Percentiles rank a stretch among this genome's conserved stretches.
phyloP scores from a whole-genome alignment of 2,329 filamentous ascomycete genomes.

The Fusarium pseudograminearum region DNA sequence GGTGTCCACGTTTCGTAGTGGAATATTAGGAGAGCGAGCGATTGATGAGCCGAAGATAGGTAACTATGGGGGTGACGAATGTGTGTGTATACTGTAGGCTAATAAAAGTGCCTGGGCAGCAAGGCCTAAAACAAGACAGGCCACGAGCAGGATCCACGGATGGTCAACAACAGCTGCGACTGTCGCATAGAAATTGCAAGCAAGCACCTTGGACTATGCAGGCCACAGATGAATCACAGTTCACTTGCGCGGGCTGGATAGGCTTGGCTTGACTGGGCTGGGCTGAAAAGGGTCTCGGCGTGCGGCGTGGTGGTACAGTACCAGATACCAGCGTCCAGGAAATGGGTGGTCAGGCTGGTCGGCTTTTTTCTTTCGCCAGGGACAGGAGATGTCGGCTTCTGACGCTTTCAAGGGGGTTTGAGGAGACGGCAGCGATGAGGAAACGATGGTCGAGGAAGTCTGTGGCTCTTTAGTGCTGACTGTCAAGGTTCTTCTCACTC shows the following conservation, averaged over 20 bases:
- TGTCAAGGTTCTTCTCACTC: slow-evolving; percentile 41
- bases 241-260: slow-evolving; percentile 27
- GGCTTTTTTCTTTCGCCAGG: slow-evolving; percentile 32
- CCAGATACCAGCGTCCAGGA: slow-evolving; percentile 23
- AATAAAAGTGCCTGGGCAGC: slow-evolving; percentile 13
- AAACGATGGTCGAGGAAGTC: slow-evolving; percentile 25
- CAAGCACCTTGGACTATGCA: slow-evolving; percentile 46
- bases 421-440: slow-evolving; percentile 28
- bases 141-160: slow-evolving; percentile 44
- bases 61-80: slow-evolving; percentile 43
- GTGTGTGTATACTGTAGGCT: background rate
- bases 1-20: slow-evolving; percentile 45
- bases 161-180: slow-evolving; percentile 49
- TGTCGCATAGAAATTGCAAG: slow-evolving; percentile 49
- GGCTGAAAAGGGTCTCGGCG: slow-evolving; percentile 36
- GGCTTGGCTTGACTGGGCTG: slow-evolving; percentile 28
- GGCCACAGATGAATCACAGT: slow-evolving; percentile 41
- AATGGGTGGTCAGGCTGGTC: slow-evolving; percentile 24
- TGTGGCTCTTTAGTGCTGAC: slow-evolving; percentile 40
- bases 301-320: slow-evolving; percentile 35
- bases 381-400: slow-evolving; percentile 13
- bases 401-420: slow-evolving; percentile 21
- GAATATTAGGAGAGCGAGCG: slow-evolving; percentile 29
- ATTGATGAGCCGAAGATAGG: slow-evolving; percentile 37
- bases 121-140: slow-evolving; percentile 44